Evolutionary conservation across 2,329 filamentous ascomycete genomes (phyloP).

Genomic region (Dryadomyces quercivorus): DNA sequence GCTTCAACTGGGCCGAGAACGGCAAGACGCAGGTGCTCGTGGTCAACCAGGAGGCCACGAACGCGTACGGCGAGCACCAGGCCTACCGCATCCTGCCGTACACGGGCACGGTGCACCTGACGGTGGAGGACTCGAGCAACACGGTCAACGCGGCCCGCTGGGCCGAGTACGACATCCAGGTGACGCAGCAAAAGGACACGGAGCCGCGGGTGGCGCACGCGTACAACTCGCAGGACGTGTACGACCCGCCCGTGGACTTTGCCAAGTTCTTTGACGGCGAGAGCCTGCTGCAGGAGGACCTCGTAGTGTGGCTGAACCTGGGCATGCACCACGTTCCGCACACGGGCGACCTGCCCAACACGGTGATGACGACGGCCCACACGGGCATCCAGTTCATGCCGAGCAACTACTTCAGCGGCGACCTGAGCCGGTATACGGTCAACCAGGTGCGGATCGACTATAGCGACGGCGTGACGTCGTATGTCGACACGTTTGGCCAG

Average conservation of each 20-base stretch:
- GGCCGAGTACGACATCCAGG: constrained; percentile 37
- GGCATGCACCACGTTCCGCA: constrained; percentile 47
- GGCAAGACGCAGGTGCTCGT: constrained; percentile 32
- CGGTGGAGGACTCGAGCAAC: constrained; percentile 33
- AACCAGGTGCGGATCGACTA: constrained; percentile 25
- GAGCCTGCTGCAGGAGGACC: constrained; percentile 27
- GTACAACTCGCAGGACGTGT: constrained; percentile 29
- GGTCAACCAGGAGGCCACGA: constrained; percentile 36
- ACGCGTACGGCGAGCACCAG: constrained; percentile 36
- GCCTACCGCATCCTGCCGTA: constrained; percentile 36
- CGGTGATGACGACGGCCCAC: constrained; percentile 35
- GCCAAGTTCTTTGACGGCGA: constrained; percentile 33
- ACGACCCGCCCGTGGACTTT: constrained; percentile 39
- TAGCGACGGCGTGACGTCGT: constrained; percentile 1
- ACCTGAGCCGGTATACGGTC: constrained; percentile 25
- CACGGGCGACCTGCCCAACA: constrained; percentile 40
- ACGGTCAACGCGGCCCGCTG: constrained; percentile 32
- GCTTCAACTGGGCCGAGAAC: constrained; percentile 37
- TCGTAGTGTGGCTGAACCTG: constrained; percentile 37
- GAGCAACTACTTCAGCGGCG: constrained; percentile 28
- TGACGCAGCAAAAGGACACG: constrained; percentile 37
- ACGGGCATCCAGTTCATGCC: constrained; percentile 30
- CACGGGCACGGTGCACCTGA: constrained; percentile 29
- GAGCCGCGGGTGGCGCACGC: constrained; percentile 34
- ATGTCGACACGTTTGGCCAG: constrained; percentile 7